A percentile compares a stretch with the other conserved stretches of the same genome.
Conservation (phyloP, 768 basidiomycete genomes). For the Lanmaoa pseudosensibilis region DNA sequence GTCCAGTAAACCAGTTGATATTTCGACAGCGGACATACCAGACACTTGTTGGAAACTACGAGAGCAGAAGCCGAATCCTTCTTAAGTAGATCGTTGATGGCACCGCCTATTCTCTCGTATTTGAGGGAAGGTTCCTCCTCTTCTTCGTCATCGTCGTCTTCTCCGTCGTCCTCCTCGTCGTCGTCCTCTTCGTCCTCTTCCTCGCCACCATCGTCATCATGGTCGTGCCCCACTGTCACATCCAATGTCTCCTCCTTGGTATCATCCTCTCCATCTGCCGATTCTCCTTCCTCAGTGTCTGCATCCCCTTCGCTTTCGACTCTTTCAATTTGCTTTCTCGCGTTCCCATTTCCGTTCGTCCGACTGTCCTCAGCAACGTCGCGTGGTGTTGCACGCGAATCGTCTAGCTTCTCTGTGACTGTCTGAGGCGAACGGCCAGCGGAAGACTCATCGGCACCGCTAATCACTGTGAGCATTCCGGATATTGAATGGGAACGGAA, state of each 20-base stretch:
- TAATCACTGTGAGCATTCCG: slow-evolving; percentile 11
- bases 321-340: background rate
- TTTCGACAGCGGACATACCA: slow-evolving; percentile 47
- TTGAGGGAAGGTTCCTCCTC: slow-evolving; percentile 93
- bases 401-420: slow-evolving; percentile 1
- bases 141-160: slow-evolving; percentile 66
- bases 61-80: slow-evolving; percentile 90
- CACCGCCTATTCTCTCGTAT: slow-evolving; percentile 78
- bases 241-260: background rate
- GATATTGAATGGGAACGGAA: background rate
- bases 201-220: slow-evolving; percentile 10
- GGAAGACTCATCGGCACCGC: background rate
- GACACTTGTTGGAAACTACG: slow-evolving; percentile 65
- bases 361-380: slow-evolving; percentile 1
- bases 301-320: slow-evolving; percentile 6
- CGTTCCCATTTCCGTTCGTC: slow-evolving; percentile 22
- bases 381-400: background rate
- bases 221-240: background rate
- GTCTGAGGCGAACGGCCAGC: background rate
- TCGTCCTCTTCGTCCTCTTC: slow-evolving; percentile 25
- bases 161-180: slow-evolving; percentile 40
- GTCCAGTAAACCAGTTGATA: background rate
- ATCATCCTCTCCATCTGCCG: slow-evolving; percentile 4
- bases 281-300: slow-evolving; percentile 4
- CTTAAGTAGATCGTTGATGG: slow-evolving; percentile 72